Evolutionary conservation across 2,329 filamentous ascomycete species (phyloP), one percentile per base, ranked within the genome.

Genomic region (Neopestalotiopsis sp.): DNA sequence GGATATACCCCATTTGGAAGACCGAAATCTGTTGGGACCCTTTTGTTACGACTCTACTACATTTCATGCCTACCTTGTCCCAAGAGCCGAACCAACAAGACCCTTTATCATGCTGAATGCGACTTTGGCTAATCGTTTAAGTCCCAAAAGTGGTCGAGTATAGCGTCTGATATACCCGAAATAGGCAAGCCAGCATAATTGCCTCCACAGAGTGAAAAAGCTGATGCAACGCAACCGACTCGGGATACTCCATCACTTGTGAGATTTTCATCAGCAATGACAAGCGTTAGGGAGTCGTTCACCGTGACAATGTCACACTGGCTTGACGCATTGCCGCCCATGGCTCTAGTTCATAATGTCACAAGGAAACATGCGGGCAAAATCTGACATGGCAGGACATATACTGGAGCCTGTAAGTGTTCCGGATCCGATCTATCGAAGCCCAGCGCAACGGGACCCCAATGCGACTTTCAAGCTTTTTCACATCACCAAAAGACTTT

Each of bases 141-240:
- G 28, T 28, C 30, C 57, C 57, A 28, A 30, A 59, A 59, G 12
- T 30, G 57, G 57, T 59, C 24, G 57, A 59, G 24, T 59, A 59
- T 59, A 59, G 57, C 30, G 30, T 34, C 20, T 34, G 17, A 14
- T 62, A 62, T 62, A 62, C 32, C 28, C 59, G 30, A 62, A 24
- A 62, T 24, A 38, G 59, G 32, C 59, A 62, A 62, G 13, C 59
- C 59, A 62, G 30, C 40, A 62, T 62, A 38, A 17, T 38, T 9
- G 59, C 14, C 59, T 62, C n/a, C 32, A 40, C 6, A 17, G 14
- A 34, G 34, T 28, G 24, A 28, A 28, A 28, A 12, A 20, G n/a
- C 28, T 34, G 17, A 34, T 59, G 57, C 24, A 17, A 59, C 57
- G 45, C 45, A 53, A 53, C 45, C 45, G 45, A 20, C 45, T 53